Evolutionary conservation across 2,329 filamentous ascomycete species (phyloP), one percentile per base, ranked within the genome.

Genomic region (Fusarium secorum): DNA sequence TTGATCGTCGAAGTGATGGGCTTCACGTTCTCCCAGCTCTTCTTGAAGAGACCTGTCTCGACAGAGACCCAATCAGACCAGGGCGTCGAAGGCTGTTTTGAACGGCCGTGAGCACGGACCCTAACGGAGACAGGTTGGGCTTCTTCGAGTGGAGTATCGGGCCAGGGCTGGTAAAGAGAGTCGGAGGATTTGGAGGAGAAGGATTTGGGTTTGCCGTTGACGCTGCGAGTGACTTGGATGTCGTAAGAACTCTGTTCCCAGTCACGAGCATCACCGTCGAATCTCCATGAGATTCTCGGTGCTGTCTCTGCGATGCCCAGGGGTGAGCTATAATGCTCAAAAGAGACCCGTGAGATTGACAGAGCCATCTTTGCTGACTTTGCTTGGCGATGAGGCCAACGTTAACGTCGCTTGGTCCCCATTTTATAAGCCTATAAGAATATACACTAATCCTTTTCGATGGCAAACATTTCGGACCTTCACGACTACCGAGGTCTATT

Each of bases 251-350:
- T 77, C 66, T 86, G 85, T 8, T 78, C 77, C 83, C 83, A 86
- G 64, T 83, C 73, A 1, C 75, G 46, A 11, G 76, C 79, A 11
- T 78, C 73, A 4, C 82, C 81, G 7, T 77, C 77, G 48, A 85
- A 85, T 8, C 79, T 72, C 84, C 84, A 86, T 3, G 84, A 85
- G 45, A 86, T 81, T 1, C 84, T 79, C 13, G 84, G 85, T 14
- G 76, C 57, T 0, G 77, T 71, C 58, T 85, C 83, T 5, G 78
- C 82, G 32, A 86, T 85, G 10, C 84, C 84, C 5, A 86, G 70
- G 22, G 81, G 78, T 7, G 72, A 60, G 3, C 77, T 78, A 38
- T 84, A 81, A 52, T 85, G 82, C 70, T 84, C 83, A 56, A 85
- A 83, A 4, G 76, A 78, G 14, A 85, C 60, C 38, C 78, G 76